Evolutionary conservation across 1,284 basidiomycete species (phyloP).

Genomic region (Moniliella sp.): DNA sequence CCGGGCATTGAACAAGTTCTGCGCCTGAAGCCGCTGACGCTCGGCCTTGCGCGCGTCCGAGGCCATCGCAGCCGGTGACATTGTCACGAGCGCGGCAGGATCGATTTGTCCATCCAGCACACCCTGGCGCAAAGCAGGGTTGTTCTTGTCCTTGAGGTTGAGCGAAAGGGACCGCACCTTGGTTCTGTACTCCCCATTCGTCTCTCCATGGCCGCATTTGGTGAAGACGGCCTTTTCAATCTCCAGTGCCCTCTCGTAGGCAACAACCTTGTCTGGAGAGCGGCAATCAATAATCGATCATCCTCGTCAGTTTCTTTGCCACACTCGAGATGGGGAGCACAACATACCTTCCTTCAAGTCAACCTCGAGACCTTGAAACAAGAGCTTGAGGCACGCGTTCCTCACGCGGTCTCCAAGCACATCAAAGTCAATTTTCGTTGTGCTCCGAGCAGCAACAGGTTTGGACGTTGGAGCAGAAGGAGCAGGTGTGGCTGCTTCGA

Average conservation of each 20-base stretch:
- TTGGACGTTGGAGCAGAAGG: too few species aligned
- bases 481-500: too few species aligned
- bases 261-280: constrained; percentile 32
- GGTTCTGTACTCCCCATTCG: constrained; percentile 42
- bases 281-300: too few species aligned
- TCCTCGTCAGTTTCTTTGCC: too few species aligned
- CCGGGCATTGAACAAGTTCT: constrained; percentile 71
- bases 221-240: constrained; percentile 36
- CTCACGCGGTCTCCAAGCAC: constrained; percentile 43
- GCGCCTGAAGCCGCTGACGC: constrained; percentile 42
- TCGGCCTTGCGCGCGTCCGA: constrained; percentile 71
- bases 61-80: constrained; percentile 71
- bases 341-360: constrained; percentile 4
- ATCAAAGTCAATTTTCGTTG: constrained; percentile 20
- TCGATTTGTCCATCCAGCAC: constrained; percentile 60
- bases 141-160: constrained; percentile 86
- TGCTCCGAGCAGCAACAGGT: too few species aligned
- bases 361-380: constrained; percentile 62
- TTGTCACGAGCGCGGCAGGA: constrained; percentile 50
- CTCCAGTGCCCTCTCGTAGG: constrained; percentile 35
- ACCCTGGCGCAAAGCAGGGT: constrained; percentile 61
- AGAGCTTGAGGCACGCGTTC: constrained; percentile 67
- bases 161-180: constrained; percentile 74
- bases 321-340: too few species aligned
- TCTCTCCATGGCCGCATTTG: constrained; percentile 12